phyloP scores from a whole-genome alignment of 1,284 basidiomycete genomes.

The Cystobasidium slooffiae region DNA sequence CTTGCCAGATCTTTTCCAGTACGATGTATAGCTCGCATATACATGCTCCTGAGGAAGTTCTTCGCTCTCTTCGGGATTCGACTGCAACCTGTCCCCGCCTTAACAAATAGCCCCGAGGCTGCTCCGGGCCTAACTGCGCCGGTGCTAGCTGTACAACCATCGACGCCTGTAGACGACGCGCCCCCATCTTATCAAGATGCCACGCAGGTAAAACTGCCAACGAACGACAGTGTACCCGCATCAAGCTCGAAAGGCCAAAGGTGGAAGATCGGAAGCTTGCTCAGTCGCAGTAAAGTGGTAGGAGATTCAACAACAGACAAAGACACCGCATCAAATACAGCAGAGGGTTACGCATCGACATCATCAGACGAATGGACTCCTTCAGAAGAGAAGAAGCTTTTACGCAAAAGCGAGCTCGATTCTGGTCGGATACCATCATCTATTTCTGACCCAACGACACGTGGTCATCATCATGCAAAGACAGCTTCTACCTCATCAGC shows the following conservation, averaged over 20 bases:
- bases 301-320: background rate
- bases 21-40: constrained; percentile 37
- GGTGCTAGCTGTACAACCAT: background rate
- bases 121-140: constrained; percentile 1
- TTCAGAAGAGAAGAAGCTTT: constrained; percentile 12
- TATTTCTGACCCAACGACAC: background rate
- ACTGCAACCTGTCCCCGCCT: constrained; percentile 13
- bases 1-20: constrained; percentile 36
- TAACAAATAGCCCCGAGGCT: constrained; percentile 2
- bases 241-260: background rate
- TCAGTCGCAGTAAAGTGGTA: background rate
- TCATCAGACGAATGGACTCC: constrained; percentile 2
- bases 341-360: constrained; percentile 5
- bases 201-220: background rate
- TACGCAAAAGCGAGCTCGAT: background rate
- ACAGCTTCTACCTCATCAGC: background rate
- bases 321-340: background rate
- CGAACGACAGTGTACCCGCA: background rate
- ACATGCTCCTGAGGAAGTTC: constrained; percentile 45
- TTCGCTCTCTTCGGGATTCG: constrained; percentile 46
- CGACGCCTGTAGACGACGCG: constrained; percentile 1
- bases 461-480: background rate
- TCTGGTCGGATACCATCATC: background rate
- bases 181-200: constrained; percentile 28
- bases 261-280: constrained; percentile 19